Evolutionary conservation across 192 early-diverging fungal species (phyloP).

Genomic region (Rhizophagus prolifer): DNA sequence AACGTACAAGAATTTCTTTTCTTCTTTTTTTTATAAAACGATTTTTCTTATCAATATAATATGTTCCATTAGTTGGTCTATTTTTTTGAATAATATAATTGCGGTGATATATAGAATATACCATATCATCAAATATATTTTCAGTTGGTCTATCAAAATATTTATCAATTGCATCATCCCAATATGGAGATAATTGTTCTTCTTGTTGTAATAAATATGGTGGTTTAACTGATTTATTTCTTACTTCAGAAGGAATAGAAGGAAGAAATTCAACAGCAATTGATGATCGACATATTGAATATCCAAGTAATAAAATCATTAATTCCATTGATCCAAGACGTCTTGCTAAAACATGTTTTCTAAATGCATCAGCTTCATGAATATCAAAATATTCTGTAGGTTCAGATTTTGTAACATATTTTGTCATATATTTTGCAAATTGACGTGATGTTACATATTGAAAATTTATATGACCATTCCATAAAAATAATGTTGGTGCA

Average conservation of each 20-base stretch:
- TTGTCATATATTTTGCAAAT: conserved; percentile 13
- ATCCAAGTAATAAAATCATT: not conserved
- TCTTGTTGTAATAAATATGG: not conserved
- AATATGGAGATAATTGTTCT: not conserved
- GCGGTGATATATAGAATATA: not conserved
- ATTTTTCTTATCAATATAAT: not conserved
- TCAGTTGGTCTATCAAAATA: not conserved
- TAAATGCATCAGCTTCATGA: not conserved
- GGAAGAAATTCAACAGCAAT: not conserved
- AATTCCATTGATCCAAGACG: not conserved
- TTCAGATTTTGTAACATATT: conserved; percentile 3
- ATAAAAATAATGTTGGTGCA: not conserved
- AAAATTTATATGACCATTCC: not conserved
- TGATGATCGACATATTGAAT: not conserved
- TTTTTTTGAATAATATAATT: not conserved
- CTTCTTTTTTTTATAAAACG: not conserved
- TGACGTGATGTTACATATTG: not conserved
- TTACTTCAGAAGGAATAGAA: not conserved
- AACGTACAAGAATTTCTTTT: not conserved
- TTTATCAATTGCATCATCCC: conserved; percentile 4
- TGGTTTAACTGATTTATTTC: not conserved
- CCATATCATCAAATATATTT: not conserved
- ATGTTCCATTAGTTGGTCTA: not conserved
- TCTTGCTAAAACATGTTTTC: not conserved
- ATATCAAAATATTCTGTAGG: not conserved